Conservation (phyloP, 352 stramenopile genomes). For the Phytophthora fragariaefolia region DNA sequence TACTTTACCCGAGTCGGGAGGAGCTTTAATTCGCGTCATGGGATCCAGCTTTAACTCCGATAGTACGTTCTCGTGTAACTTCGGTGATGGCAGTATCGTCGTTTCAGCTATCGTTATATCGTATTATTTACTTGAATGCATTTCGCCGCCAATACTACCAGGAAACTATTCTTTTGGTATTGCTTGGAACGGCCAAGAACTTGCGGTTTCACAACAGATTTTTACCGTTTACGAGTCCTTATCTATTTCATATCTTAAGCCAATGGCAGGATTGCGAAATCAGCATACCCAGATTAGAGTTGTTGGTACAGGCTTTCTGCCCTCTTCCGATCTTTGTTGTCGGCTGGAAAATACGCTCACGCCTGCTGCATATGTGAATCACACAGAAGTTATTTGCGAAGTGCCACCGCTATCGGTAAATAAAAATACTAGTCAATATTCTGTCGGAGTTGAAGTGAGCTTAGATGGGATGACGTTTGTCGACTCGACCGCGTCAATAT, state of each 20-base stretch:
- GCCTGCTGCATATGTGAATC: conserved; percentile 32
- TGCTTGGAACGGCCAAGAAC: conserved; percentile 51
- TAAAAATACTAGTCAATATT: neutral
- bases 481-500: conserved; percentile 5
- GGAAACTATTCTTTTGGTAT: conserved; percentile 45
- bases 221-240: conserved; percentile 33
- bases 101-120: conserved; percentile 24
- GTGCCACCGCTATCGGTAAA: conserved; percentile 7
- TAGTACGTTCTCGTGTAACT: conserved; percentile 26
- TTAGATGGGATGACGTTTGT: conserved; percentile 38
- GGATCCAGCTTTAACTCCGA: conserved; percentile 24
- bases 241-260: conserved; percentile 31
- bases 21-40: conserved; percentile 25
- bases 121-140: conserved; percentile 37
- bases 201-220: neutral
- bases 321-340: conserved; percentile 26
- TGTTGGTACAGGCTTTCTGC: conserved; percentile 35
- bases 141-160: conserved; percentile 23
- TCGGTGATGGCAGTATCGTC: conserved; percentile 22
- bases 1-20: conserved; percentile 24
- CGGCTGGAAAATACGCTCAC: conserved; percentile 31
- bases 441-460: conserved; percentile 34
- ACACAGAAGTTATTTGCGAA: conserved; percentile 33
- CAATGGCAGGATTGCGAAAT: conserved; percentile 21
- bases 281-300: conserved; percentile 27